Conservation (phyloP, 257 asterid genomes). For the Oldenlandia corymbosa region DNA sequence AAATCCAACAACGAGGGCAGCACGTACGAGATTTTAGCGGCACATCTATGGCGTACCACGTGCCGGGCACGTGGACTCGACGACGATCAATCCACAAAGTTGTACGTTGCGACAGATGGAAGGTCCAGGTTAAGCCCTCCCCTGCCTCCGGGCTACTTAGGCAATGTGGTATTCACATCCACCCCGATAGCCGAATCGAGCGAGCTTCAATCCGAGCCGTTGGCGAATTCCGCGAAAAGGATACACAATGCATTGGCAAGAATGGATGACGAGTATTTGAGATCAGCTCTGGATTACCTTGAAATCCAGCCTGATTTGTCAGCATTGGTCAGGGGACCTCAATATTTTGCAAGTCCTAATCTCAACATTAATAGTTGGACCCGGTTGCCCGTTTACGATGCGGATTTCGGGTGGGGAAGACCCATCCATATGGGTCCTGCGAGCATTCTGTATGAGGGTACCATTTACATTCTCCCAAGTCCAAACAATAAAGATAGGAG, state of each 20-base stretch:
- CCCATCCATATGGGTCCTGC: slow-evolving; percentile 73
- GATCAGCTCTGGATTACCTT: slow-evolving; percentile 51
- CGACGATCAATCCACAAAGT: slow-evolving; percentile 47
- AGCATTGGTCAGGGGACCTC: slow-evolving; percentile 43
- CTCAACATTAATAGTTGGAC: slow-evolving; percentile 74
- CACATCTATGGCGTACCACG: slow-evolving; percentile 76
- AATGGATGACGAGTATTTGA: slow-evolving; percentile 45
- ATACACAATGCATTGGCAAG: slow-evolving; percentile 45
- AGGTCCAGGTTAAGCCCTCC: slow-evolving; percentile 54
- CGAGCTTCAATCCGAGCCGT: slow-evolving; percentile 31
- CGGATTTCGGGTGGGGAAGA: slow-evolving; percentile 89
- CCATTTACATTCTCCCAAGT: slow-evolving; percentile 50
- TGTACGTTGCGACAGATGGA: slow-evolving; percentile 63
- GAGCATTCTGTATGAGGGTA: slow-evolving; percentile 55
- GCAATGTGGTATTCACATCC: slow-evolving; percentile 60
- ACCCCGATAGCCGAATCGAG: slow-evolving; percentile 46
- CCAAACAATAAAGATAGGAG: slow-evolving; percentile 47
- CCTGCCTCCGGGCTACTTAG: slow-evolving; percentile 56
- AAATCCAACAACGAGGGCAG: slow-evolving; percentile 34
- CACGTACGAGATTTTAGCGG: slow-evolving; percentile 63
- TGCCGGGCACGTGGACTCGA: slow-evolving; percentile 57
- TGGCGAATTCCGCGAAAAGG: slow-evolving; percentile 33
- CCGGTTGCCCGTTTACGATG: slow-evolving; percentile 55
- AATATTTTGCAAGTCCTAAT: slow-evolving; percentile 64
- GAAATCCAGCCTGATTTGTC: slow-evolving; percentile 55